Conservation (phyloP, 768 basidiomycete genomes). For the Cubamyces sp. region DNA sequence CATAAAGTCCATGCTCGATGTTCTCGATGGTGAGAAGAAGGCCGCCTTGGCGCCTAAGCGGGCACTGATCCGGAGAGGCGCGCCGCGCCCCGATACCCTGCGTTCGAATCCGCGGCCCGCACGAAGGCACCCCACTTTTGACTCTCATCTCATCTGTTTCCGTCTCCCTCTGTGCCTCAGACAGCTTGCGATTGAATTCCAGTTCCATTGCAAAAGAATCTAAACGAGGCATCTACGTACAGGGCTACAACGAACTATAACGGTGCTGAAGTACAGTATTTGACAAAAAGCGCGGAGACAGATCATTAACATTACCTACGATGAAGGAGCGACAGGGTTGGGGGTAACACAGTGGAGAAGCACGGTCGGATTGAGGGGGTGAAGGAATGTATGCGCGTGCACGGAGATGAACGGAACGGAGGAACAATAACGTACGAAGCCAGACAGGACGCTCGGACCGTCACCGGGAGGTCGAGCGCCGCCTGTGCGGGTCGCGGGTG, state of each 20-base stretch:
- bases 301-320: constrained; percentile 18
- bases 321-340: constrained; percentile 16
- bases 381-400: background rate
- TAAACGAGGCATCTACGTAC: constrained; percentile 15
- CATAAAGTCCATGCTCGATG: background rate
- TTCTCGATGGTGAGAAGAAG: background rate
- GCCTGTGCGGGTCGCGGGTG: constrained; percentile 14
- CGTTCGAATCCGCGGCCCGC: background rate
- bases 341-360: background rate
- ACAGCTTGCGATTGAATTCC: background rate
- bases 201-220: constrained; percentile 10
- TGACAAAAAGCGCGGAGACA: background rate
- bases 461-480: constrained; percentile 27
- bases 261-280: constrained; percentile 9
- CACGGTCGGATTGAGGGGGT: constrained; percentile 14
- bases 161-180: too few relatives aligned
- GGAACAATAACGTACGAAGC: background rate
- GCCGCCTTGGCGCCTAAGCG: too few relatives aligned
- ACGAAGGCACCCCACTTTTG: constrained; percentile 8
- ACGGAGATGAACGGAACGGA: constrained; percentile 21
- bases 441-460: constrained; percentile 7
- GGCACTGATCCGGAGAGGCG: too few relatives aligned
- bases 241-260: constrained; percentile 14
- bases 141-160: too few relatives aligned
- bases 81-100: too few relatives aligned